Base-by-base conservation (phyloP, 2,329 filamentous ascomycete genomes). In the Colletotrichum godetiae region DNA sequence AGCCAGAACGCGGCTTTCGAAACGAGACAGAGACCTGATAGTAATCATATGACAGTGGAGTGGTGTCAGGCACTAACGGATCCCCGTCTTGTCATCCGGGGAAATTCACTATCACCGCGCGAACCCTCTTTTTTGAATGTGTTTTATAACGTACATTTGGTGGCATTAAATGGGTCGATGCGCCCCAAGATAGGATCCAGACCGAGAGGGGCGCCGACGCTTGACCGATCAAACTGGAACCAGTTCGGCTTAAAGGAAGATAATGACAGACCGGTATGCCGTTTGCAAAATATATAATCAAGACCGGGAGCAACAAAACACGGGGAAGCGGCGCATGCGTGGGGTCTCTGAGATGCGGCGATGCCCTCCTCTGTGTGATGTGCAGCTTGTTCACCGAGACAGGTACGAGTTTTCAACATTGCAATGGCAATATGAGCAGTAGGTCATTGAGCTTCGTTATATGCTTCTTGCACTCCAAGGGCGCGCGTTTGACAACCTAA, bases 81-180 rank as follows among this genome's bases (percentile, higher is more conserved):
- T 27, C 31, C 42, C 42, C 37, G 31, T 55, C 33, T n/a, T 13
- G 62, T 42, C 59, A 55, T 64, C 58, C 46, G 66, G 70, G 70
- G 65, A 68, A 62, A 63, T 58, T 57, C 58, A 27, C 53, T 55
- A 69, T 73, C 66, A 37, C 55, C 53, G 69, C 63, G 37, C 42
- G 35, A 63, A 22, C 42, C 65, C 53, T 72, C 66, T 49, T 72
- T 59, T 65, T 72, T 35, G 22, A 37, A 29, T 19, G 64, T 29
- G 69, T 55, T 49, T 65, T 69, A 73, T 73, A 69, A 73, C 70
- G 69, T 72, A 72, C 69, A 68, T 57, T 62, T 24, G 29, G 58
- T 59, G 24, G 65, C 42, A 53, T 53, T 63, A 13, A n/a, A 57
- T 68, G 70, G 66, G 66, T 63, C 66, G 42, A 15, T 24, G 29